Base-by-base conservation (phyloP, 1,284 basidiomycete genomes). In the Megacollybia platyphylla region DNA sequence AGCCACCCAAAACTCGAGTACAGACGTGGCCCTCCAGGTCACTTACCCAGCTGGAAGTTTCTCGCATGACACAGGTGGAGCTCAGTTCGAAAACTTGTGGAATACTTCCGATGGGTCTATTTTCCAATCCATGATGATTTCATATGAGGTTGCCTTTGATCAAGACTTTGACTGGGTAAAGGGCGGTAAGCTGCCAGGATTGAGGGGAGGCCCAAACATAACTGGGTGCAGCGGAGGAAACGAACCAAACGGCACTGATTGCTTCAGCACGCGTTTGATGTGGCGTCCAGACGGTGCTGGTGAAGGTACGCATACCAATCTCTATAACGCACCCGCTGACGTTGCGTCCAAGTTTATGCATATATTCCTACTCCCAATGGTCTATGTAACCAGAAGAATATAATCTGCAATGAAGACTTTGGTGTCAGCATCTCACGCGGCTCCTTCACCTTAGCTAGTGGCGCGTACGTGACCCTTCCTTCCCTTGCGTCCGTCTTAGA, bases 111-210 rank as follows among this genome's bases (percentile, higher is more conserved):
- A 71, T 48, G 67, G 68, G 2, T 65, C 66, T 7, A 56, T 60
- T 15, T 81, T 81, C 51, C 62, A 73, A 47, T 71, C 74, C 15
- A 76, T 82, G 77, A 57, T 80, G 43, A 55, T 84, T 11, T 70
- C 75, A 7, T 87, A 86, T 56, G 81, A 86, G 53, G 62, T 86
- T 31, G 78, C 79, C 0, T 84, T 87, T 54, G 76, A 78, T 48
- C 45, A 60, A 0, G 59, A 59, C 47, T 84, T 83, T 52, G 67
- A 83, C 49, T 86, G 76, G 71, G 79, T 79, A n/a, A 70, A 73
- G 51, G 81, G 76, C 18, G 82, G 81, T 17, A 84, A 85, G 58
- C 62, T 85, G 7, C 82, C 82, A 1, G 83, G 81, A 2, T 54
- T 85, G 29, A 70, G 80, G 52, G 80, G 82, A 8, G 82, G 81